Conservation (phyloP, 306 rosid species). For the Coriaria nepalensis region DNA sequence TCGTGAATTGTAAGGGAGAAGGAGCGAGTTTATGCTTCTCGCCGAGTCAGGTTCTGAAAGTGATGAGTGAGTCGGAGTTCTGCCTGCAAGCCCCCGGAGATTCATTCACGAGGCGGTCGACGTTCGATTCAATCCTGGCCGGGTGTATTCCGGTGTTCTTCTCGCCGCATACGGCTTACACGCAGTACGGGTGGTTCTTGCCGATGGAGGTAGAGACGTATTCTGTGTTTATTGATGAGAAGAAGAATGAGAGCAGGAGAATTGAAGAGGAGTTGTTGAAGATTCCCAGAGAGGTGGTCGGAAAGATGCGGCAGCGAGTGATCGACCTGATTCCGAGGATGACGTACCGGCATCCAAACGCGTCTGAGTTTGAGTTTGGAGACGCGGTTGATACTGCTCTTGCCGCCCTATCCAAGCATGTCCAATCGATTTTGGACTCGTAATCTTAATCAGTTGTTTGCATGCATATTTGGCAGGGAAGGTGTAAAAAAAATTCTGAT, state of each 20-base stretch:
- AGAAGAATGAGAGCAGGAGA: slow-evolving; percentile 17
- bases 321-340: slow-evolving; percentile 32
- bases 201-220: slow-evolving; percentile 19
- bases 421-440: background rate
- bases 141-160: slow-evolving; percentile 73
- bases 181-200: slow-evolving; percentile 52
- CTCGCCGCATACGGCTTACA: slow-evolving; percentile 61
- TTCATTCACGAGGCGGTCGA: slow-evolving; percentile 62
- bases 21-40: slow-evolving; percentile 23
- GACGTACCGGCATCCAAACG: slow-evolving; percentile 45
- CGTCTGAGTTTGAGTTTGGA: slow-evolving; percentile 20
- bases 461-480: too few species aligned
- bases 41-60: slow-evolving; percentile 28
- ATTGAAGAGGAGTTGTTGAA: slow-evolving; percentile 37
- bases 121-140: slow-evolving; percentile 49
- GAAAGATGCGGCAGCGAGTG: slow-evolving; percentile 34
- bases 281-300: slow-evolving; percentile 19
- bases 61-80: slow-evolving; percentile 35
- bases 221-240: slow-evolving; percentile 51
- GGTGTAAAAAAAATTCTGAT: too few species aligned
- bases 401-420: slow-evolving; percentile 11
- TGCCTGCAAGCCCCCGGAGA: slow-evolving; percentile 73
- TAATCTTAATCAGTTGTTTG: too few species aligned
- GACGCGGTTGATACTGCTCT: slow-evolving; percentile 56
- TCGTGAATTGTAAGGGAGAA: slow-evolving; percentile 23